Conservation (phyloP, 768 basidiomycete genomes). For the Cystofilobasidium macerans region DNA sequence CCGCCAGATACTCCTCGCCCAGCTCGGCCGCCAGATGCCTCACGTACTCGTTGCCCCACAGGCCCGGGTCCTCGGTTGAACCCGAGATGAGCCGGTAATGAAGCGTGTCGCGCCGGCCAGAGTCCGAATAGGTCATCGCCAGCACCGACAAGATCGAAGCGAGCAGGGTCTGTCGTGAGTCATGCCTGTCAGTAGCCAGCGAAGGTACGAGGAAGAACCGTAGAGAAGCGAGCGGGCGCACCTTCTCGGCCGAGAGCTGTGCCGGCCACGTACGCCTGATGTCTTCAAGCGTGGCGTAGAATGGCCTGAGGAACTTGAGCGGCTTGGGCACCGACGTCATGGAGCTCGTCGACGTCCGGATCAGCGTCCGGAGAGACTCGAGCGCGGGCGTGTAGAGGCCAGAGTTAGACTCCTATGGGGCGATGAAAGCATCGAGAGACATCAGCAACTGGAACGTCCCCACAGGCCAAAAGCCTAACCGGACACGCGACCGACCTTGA, state of each 20-base stretch:
- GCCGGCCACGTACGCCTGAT: slow-evolving; percentile 60
- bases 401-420: slow-evolving; percentile 67
- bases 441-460: too few relatives aligned
- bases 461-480: too few relatives aligned
- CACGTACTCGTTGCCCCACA: slow-evolving; percentile 98
- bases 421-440: slow-evolving; percentile 10
- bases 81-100: slow-evolving; percentile 78
- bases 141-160: slow-evolving; percentile 95
- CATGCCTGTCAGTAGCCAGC: too few relatives aligned
- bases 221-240: slow-evolving; percentile 77
- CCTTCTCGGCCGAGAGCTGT: slow-evolving; percentile 46
- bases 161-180: slow-evolving; percentile 60
- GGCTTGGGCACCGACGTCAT: slow-evolving; percentile 99
- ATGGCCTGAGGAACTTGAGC: slow-evolving; percentile 89
- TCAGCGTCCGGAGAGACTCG: slow-evolving; percentile 83
- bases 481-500: slow-evolving; percentile 53
- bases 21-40: slow-evolving; percentile 93
- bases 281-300: slow-evolving; percentile 79
- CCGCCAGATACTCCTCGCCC: slow-evolving; percentile 68
- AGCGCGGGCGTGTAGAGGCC: slow-evolving; percentile 77
- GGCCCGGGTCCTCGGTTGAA: slow-evolving; percentile 61
- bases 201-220: slow-evolving; percentile 41
- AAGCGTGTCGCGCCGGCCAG: slow-evolving; percentile 88
- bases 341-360: slow-evolving; percentile 90
- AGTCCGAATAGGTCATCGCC: slow-evolving; percentile 99